A percentile compares a stretch with the other conserved stretches of the same genome.
These are phyloP conservation scores for Citrus sp. DNA, from an alignment of 345 rosid species.

Conservation along the genomic window DNA sequence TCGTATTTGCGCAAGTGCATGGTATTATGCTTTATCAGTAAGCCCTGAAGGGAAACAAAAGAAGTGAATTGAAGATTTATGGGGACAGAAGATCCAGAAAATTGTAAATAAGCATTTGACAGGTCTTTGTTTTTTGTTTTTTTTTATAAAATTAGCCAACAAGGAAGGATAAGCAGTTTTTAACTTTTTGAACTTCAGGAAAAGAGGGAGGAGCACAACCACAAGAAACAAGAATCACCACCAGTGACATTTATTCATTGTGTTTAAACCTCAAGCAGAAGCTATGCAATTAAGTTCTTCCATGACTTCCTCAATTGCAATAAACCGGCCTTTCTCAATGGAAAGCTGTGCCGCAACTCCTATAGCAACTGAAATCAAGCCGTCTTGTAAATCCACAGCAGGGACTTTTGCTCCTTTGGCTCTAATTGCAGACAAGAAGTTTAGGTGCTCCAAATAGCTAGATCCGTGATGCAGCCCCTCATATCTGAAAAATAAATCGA, in stretches of 20 bases:
- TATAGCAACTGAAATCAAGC: conserved; percentile 86
- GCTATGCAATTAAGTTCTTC: conserved; percentile 14
- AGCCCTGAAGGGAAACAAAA: neutral
- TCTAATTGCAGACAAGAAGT: conserved; percentile 62
- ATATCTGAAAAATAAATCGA: conserved; percentile 42
- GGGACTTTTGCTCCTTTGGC: conserved; percentile 45
- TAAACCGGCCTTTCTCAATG: conserved; percentile 64
- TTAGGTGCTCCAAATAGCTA: conserved; percentile 89
- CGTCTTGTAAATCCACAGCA: conserved; percentile 77
- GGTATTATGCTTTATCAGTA: too few relatives aligned
- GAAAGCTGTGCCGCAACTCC: conserved; percentile 98
- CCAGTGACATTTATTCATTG: neutral
- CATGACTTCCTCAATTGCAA: conserved; percentile 63
- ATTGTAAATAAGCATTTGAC: neutral
- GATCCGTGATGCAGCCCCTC: conserved; percentile 93
- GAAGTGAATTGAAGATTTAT: neutral
- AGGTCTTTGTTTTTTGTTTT: neutral
- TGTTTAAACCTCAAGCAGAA: conserved; percentile 1
- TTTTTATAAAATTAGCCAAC: neutral
- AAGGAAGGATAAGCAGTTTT: neutral
- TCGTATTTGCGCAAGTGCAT: neutral
- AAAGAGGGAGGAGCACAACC: neutral
- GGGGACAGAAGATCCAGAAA: neutral
- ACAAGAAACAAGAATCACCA: neutral
- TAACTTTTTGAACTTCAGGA: neutral